Percentiles rank a stretch among this genome's conserved stretches.
Conservation (phyloP, 768 basidiomycete genomes). For the Suillus lakei region DNA sequence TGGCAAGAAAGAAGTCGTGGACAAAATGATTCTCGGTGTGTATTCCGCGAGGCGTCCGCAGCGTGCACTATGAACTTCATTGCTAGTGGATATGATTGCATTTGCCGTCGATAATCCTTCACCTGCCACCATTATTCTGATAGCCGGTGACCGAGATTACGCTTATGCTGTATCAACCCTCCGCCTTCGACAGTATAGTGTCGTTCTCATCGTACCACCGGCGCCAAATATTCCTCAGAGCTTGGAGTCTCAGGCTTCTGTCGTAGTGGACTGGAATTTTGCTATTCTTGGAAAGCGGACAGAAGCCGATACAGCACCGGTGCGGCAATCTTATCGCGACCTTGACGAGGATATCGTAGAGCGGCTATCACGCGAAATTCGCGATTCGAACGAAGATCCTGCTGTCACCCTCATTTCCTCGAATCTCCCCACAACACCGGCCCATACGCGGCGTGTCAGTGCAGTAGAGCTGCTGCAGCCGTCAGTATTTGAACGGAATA, state of each 20-base stretch:
- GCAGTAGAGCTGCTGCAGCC: conserved; percentile 29
- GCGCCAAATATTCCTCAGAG: too few relatives aligned
- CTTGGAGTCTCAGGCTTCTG: conserved; percentile 58
- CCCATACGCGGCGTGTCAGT: conserved; percentile 15
- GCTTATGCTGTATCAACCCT: conserved; percentile 65
- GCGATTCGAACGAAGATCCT: too few relatives aligned
- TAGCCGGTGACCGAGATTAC: conserved; percentile 71
- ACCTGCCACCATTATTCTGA: conserved; percentile 60
- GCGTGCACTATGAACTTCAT: conserved; percentile 8
- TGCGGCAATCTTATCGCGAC: conserved; percentile 30
- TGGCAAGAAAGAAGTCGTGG: conserved; percentile 43
- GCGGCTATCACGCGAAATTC: conserved; percentile 25
- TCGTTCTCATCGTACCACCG: conserved; percentile 53
- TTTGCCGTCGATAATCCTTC: conserved; percentile 65
- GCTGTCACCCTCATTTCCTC: conserved; percentile 2
- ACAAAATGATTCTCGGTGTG: conserved; percentile 53
- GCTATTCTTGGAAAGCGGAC: conserved; percentile 40
- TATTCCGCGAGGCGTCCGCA: conserved; percentile 5
- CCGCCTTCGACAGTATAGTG: conserved; percentile 55
- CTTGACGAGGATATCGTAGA: conserved; percentile 24
- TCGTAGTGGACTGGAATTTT: conserved; percentile 53
- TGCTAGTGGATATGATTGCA: conserved; percentile 66
- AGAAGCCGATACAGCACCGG: conserved; percentile 12
- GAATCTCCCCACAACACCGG: conserved; percentile 9
- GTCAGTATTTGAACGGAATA: conserved; percentile 11